phyloP scores from a whole-genome alignment of 129 eudicot species.

The Flaveria ramosissima region DNA sequence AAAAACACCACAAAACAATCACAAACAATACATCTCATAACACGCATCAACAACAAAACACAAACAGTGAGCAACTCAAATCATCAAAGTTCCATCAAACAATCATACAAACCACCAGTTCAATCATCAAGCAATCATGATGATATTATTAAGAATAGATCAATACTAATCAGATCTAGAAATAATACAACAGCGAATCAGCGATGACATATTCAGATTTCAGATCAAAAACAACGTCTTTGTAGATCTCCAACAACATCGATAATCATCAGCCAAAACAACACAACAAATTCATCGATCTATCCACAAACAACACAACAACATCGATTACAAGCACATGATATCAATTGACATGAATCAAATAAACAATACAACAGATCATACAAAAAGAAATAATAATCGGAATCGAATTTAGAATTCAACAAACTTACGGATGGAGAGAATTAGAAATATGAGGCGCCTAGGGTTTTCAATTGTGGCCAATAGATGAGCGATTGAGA shows the following conservation, averaged over 20 bases:
- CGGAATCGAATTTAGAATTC: not conserved
- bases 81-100: not conserved
- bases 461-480: slow-evolving; percentile 27
- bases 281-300: not conserved
- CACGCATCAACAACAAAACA: not conserved
- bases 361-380: not conserved
- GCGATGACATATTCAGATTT: not conserved
- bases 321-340: not conserved
- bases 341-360: not conserved
- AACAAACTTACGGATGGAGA: not conserved
- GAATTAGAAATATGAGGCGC: slow-evolving; percentile 15
- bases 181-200: not conserved
- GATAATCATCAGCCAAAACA: not conserved
- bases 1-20: not conserved
- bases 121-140: not conserved
- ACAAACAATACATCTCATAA: not conserved
- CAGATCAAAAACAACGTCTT: not conserved
- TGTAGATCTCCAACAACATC: not conserved
- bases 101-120: not conserved
- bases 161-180: not conserved
- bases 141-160: too few relatives aligned
- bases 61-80: not conserved
- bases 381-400: not conserved
- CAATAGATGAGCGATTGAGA: slow-evolving; percentile 16
- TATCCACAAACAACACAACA: not conserved